phyloP scores from a whole-genome alignment of 2,329 filamentous ascomycete genomes.

The Penicillium palitans region DNA sequence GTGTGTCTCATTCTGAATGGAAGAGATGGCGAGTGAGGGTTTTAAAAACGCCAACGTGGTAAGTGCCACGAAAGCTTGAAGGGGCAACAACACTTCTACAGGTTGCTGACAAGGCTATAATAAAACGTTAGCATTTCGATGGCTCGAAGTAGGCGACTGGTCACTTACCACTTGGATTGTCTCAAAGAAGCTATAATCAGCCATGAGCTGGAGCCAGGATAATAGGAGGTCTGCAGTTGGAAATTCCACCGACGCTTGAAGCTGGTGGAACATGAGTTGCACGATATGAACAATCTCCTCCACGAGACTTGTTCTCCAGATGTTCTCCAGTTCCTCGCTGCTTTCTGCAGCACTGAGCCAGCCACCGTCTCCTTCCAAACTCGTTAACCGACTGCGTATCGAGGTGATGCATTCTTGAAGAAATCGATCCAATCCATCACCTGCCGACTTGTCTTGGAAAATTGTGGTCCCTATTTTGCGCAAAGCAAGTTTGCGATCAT shows the following conservation, averaged over 20 bases:
- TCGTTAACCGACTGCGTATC: constrained; percentile 35
- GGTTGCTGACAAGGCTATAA: constrained; percentile 44
- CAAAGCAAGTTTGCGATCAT: constrained; percentile 22
- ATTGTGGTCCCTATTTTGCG: constrained; percentile 32
- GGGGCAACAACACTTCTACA: constrained; percentile 48
- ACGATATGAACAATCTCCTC: constrained; percentile 73
- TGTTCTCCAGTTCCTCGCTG: constrained; percentile 58
- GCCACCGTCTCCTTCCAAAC: constrained; percentile 37
- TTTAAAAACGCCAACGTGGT: constrained; percentile 74
- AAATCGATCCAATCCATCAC: constrained; percentile 28
- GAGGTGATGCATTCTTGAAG: constrained; percentile 38
- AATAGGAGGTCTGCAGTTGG: constrained; percentile 60
- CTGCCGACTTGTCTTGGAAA: constrained; percentile 32
- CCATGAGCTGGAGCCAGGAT: constrained; percentile 75
- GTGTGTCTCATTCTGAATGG: constrained; percentile 43
- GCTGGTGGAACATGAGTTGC: constrained; percentile 69
- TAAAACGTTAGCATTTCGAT: constrained; percentile 15
- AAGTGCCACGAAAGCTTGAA: constrained; percentile 69
- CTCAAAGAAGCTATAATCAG: constrained; percentile 68
- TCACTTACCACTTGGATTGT: constrained; percentile 57
- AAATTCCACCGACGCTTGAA: constrained; percentile 61
- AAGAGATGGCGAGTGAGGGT: constrained; percentile 60
- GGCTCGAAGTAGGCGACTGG: constrained; percentile 11
- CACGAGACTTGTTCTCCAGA: constrained; percentile 64
- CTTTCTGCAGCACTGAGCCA: constrained; percentile 53